Base-by-base conservation (phyloP, 495 filamentous ascomycete species). In the Cladorrhinum samala region DNA sequence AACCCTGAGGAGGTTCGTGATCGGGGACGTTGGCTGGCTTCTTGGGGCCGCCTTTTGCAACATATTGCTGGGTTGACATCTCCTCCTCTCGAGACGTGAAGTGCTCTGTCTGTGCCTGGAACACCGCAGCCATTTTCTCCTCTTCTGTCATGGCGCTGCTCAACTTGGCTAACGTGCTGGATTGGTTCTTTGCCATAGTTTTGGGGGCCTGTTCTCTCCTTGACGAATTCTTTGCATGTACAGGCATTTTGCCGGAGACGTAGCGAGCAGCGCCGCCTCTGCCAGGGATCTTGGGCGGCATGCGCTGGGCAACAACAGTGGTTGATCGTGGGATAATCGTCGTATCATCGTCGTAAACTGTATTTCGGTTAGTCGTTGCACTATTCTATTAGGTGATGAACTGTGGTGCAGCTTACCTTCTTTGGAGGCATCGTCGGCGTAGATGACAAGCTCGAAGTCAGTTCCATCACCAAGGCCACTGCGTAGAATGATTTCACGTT, bases 321-420 rank as follows among this genome's bases (percentile, higher is more conserved):
- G 89, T 95, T 4, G 92, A 95, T 55, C 93, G 86, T 36, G 92
- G 88, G 43, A 99, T 96, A 52, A 96, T 88, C 16, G 85, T 86
- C 9, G 93, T 96, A 66, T 99, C 93, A 76, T 99, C 93, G 59
- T 95, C 89, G 62, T 96, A 96, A 67, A 89, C 94, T 96, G 56
- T 9, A 43, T 18, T 46, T 14, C 33, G 59, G 61, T 73, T 67
- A 66, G 66, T 46, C 50, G 24, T 16, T 14, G 14, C 2, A 38
- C 17, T 1, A 1, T 46, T 6, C 6, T 1, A 1, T 7, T 9
- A 18, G 2, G 40, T 6, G 13, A 46, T 54, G 74, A n/a, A n/a
- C n/a, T n/a, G n/a, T n/a, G n/a, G n/a, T n/a, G n/a, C n/a, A n/a
- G n/a, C 80, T 76, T 80, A 96, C 91, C 89, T 79, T 96, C 92